A percentile compares a stretch with the other conserved stretches of the same genome.
These are phyloP conservation scores for Psilocybe cyanescens DNA, from an alignment of 768 basidiomycete species.

Conservation along the genomic window DNA sequence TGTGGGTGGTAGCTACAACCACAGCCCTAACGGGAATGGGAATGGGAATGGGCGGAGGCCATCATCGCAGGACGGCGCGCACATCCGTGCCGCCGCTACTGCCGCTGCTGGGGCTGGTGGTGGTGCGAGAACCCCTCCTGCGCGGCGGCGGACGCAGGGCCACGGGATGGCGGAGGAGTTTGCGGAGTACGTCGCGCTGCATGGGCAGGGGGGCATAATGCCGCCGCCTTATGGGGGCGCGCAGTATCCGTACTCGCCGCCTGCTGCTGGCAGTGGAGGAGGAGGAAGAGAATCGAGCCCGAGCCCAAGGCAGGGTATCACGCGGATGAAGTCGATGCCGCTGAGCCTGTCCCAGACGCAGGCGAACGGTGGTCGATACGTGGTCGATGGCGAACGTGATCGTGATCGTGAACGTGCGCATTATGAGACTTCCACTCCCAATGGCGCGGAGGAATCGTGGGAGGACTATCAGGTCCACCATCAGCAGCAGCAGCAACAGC, in stretches of 20 bases:
- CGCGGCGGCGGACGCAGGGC: conserved; percentile 19
- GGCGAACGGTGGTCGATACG: conserved; percentile 19
- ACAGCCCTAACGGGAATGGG: neutral
- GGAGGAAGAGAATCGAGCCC: neutral
- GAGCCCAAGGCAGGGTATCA: conserved; percentile 22
- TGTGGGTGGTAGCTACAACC: neutral
- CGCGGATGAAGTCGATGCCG: conserved; percentile 59
- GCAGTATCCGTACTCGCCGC: conserved; percentile 11
- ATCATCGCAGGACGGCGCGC: conserved; percentile 18
- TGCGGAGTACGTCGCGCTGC: conserved; percentile 24
- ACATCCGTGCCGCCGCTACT: neutral
- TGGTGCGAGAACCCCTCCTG: neutral
- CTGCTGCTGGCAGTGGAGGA: neutral
- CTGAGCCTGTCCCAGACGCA: conserved; percentile 20
- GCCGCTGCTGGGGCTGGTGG: neutral
- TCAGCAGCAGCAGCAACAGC: conserved; percentile 6
- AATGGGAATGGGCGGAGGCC: conserved; percentile 9
- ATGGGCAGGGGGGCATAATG: conserved; percentile 5
- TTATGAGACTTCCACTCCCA: conserved; percentile 12
- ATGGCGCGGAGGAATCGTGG: conserved; percentile 4
- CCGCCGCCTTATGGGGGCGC: conserved; percentile 19
- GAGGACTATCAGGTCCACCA: conserved; percentile 18
- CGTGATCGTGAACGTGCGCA: conserved; percentile 13
- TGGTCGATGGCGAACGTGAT: conserved; percentile 16
- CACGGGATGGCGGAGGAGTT: conserved; percentile 23